These are phyloP conservation scores for Gymnopilus dilepis DNA, from an alignment of 768 basidiomycete genomes.

Conservation along the genomic window DNA sequence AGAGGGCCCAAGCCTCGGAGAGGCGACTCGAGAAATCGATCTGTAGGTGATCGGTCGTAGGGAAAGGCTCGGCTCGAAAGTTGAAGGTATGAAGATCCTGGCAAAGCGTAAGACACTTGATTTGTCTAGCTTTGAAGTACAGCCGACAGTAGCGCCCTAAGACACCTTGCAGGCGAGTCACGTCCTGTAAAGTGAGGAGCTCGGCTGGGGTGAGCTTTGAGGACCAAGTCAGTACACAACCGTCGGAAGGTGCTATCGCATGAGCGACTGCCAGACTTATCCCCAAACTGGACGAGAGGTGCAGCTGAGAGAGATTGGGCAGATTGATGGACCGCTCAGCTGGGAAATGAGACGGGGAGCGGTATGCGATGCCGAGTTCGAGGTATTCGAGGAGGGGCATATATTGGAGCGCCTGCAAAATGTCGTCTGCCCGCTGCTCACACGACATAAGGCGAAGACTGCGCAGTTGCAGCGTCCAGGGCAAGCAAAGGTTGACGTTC, in stretches of 20 bases:
- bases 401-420: neutral
- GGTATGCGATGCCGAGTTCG: neutral
- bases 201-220: neutral
- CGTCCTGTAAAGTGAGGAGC: neutral
- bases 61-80: too few relatives aligned
- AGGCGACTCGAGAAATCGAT: too few relatives aligned
- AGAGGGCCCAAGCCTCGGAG: too few relatives aligned
- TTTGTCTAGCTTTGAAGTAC: too few relatives aligned
- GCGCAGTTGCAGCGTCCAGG: neutral
- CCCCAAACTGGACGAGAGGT: neutral
- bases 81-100: too few relatives aligned
- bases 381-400: neutral
- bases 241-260: neutral
- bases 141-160: neutral
- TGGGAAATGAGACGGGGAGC: neutral
- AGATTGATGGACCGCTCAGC: neutral
- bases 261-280: neutral
- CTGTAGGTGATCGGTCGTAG: too few relatives aligned
- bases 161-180: neutral
- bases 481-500: neutral
- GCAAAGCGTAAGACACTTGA: too few relatives aligned
- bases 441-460: neutral
- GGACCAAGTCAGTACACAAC: neutral
- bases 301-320: neutral
- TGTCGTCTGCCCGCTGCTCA: neutral